Evolutionary conservation across 2,329 filamentous ascomycete species (phyloP).

Genomic region (Pochonia chlamydosporia): DNA sequence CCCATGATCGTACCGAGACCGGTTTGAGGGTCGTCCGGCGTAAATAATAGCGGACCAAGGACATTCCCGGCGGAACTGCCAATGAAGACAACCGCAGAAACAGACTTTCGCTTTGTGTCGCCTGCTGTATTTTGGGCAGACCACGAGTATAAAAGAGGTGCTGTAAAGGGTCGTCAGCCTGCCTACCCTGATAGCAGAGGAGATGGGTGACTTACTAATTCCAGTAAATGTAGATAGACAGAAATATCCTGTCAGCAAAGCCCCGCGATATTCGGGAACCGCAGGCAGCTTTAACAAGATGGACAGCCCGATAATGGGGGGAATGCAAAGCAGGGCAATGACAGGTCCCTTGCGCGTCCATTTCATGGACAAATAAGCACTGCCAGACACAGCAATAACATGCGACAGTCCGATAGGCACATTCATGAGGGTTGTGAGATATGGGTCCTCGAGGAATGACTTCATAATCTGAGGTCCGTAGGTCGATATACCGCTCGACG

Average conservation of each 20-base stretch:
- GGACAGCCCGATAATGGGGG: slow-evolving; percentile 50
- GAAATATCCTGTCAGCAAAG: slow-evolving; percentile 52
- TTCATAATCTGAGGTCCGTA: slow-evolving; percentile 57
- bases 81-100: slow-evolving; percentile 58
- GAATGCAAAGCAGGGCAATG: slow-evolving; percentile 47
- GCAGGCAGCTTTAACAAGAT: slow-evolving; percentile 47
- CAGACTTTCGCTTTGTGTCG: slow-evolving; percentile 64
- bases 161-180: slow-evolving; percentile 20
- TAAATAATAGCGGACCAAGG: slow-evolving; percentile 59
- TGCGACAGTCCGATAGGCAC: slow-evolving; percentile 56
- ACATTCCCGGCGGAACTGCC: slow-evolving; percentile 62
- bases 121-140: slow-evolving; percentile 59
- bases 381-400: slow-evolving; percentile 51
- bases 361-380: slow-evolving; percentile 48
- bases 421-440: slow-evolving; percentile 54
- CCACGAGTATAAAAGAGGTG: slow-evolving; percentile 57
- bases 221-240: slow-evolving; percentile 51
- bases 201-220: slow-evolving; percentile 29
- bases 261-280: slow-evolving; percentile 36
- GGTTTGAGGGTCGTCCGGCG: slow-evolving; percentile 37
- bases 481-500: slow-evolving; percentile 50
- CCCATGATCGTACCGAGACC: slow-evolving; percentile 55
- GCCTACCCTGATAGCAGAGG: not conserved
- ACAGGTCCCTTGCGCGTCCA: slow-evolving; percentile 53
- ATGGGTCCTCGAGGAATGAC: slow-evolving; percentile 51